These are phyloP conservation scores for Pyrenochaeta sp. DNA, from an alignment of 2,329 filamentous ascomycete genomes.

Conservation along the genomic window DNA sequence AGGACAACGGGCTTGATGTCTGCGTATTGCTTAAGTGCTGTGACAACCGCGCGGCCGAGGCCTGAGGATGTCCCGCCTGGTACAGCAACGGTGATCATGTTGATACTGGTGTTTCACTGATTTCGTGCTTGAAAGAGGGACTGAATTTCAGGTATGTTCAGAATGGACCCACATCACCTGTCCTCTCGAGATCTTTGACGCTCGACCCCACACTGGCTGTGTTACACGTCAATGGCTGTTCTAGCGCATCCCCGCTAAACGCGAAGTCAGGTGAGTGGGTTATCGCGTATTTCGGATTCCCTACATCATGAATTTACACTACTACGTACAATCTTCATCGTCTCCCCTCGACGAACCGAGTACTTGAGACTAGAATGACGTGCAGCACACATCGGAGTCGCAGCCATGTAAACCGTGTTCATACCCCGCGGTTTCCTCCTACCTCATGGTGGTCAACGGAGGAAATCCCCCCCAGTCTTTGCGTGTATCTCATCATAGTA, in stretches of 20 bases:
- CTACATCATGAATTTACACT: too few relatives aligned
- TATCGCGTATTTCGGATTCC: too few relatives aligned
- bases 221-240: background rate
- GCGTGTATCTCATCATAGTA: constrained; percentile 63
- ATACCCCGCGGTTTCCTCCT: constrained; percentile 29
- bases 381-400: background rate
- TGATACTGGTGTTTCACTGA: background rate
- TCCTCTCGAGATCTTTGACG: background rate
- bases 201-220: background rate
- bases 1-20: constrained; percentile 38
- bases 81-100: constrained; percentile 32
- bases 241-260: background rate
- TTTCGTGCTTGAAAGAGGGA: background rate
- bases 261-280: background rate
- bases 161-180: background rate
- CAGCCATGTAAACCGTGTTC: background rate
- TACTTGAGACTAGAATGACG: too few relatives aligned
- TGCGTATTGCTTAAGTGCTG: constrained; percentile 23
- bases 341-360: too few relatives aligned
- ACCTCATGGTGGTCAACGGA: too few relatives aligned
- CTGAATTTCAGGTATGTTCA: background rate
- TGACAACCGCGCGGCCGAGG: constrained; percentile 34
- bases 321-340: too few relatives aligned
- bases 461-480: constrained; percentile 59
- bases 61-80: constrained; percentile 36